Conservation (phyloP, 345 rosid genomes). For the Hibiscus syriacus region DNA sequence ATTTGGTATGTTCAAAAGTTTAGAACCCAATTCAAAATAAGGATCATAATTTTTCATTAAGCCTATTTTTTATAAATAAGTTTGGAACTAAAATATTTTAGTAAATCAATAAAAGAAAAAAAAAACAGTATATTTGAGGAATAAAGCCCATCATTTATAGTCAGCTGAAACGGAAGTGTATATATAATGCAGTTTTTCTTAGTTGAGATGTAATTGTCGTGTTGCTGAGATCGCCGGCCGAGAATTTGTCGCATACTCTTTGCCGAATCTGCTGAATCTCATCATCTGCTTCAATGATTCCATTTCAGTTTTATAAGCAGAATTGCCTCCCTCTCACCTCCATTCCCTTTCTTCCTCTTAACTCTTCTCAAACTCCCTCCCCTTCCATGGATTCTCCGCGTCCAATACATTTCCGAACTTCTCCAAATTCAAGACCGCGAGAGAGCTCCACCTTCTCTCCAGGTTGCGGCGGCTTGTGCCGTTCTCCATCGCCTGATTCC, state of each 20-base stretch:
- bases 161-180: no score
- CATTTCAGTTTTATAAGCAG: constrained; percentile 8
- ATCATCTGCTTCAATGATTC: constrained; percentile 9
- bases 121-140: no score
- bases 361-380: constrained; percentile 2
- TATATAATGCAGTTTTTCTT: no score
- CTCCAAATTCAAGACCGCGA: constrained; percentile 58
- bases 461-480: constrained; percentile 46
- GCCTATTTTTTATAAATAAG: no score
- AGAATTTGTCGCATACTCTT: constrained; percentile 10
- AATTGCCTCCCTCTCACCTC: not conserved
- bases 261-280: constrained; percentile 9
- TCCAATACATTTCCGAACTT: constrained; percentile 44
- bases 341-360: not conserved
- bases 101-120: no score
- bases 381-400: constrained; percentile 26
- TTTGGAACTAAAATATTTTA: no score
- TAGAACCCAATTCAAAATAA: no score
- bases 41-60: no score
- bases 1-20: no score
- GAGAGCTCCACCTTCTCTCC: constrained; percentile 52
- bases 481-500: constrained; percentile 56
- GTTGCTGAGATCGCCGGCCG: constrained; percentile 10
- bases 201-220: not conserved
- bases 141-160: no score